Evolutionary conservation across 495 filamentous ascomycete species (phyloP).

Genomic region (Tuber umbilicatum): DNA sequence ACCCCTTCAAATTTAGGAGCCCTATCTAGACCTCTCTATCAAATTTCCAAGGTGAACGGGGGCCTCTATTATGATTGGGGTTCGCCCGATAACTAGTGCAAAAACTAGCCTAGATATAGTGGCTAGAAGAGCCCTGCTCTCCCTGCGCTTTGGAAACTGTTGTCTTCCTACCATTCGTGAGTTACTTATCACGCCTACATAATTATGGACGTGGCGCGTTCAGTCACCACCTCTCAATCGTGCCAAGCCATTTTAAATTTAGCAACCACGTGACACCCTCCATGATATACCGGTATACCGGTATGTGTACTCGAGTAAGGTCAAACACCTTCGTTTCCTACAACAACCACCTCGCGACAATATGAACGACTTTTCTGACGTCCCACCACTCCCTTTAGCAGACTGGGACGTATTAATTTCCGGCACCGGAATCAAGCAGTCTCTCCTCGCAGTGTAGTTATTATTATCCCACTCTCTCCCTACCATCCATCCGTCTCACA

Average conservation of each 20-base stretch:
- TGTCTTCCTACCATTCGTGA: not conserved
- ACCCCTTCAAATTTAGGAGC: too few relatives aligned
- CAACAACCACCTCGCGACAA: not conserved
- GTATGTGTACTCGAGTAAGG: too few relatives aligned
- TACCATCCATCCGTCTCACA: conserved; percentile 27
- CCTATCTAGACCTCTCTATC: too few relatives aligned
- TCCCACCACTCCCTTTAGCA: conserved; percentile 31
- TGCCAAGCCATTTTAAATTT: not conserved
- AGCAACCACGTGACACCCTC: not conserved
- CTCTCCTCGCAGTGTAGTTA: conserved; percentile 83
- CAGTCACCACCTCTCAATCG: not conserved
- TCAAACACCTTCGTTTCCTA: not conserved
- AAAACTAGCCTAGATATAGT: not conserved
- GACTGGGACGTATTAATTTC: conserved; percentile 83
- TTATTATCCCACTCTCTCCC: conserved; percentile 29
- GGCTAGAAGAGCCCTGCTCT: not conserved
- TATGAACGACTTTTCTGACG: conserved; percentile 40
- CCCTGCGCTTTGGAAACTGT: not conserved
- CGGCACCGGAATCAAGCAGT: conserved; percentile 84
- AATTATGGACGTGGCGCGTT: not conserved
- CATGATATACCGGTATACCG: too few relatives aligned
- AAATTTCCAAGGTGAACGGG: too few relatives aligned
- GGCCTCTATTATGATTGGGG: too few relatives aligned
- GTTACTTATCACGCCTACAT: not conserved
- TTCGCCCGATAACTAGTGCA: too few relatives aligned